Base-by-base conservation (phyloP, 495 filamentous ascomycete species). In the Aspergillus heteromorphus region DNA sequence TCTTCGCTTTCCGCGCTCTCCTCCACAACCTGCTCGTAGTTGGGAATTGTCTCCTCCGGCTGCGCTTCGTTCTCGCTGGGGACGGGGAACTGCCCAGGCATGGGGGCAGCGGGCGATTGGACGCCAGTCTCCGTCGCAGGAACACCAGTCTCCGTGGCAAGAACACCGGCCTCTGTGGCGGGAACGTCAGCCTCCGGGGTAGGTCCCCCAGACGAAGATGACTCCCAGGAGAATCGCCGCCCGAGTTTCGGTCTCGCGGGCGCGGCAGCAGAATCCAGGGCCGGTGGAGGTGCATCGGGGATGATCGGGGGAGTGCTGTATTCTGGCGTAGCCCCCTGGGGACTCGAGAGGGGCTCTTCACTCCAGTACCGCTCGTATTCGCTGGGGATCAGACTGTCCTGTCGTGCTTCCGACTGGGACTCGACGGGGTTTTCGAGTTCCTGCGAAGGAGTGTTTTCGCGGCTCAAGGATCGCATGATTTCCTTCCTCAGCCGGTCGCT, bases 401-500 rank as follows among this genome's bases (percentile, higher is more conserved):
- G 58, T 42, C 43, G 56, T 16, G 61, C 57, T 42, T 67, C 62
- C 13, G 67, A 48, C 19, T 63, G 65, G 11, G 57, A 56, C 1
- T 40, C 56, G 10, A 45, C 42, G 16, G 50, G 27, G 17, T 58
- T 47, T 7, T 70, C 68, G 1, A 61, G 69, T 23, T 69, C 66
- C 7, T 75, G 62, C 4, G 72, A 69, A 6, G 67, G 65, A 0
- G 61, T 67, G 48, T 65, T 65, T 47, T 75, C 65, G 9, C 83
- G 79, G 59, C 79, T 90, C 11, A 93, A 68, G n/a, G 83, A 87
- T 31, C 81, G 82, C 21, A 91, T 87, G 30, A 95, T 95, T 58
- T 95, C 91, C 57, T 90, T 85, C 25, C 85, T 73, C 47, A 95
- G 68, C 48, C 83, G 79, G 54, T 95, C 91, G 59, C 80, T 92